A percentile compares a stretch with the other conserved stretches of the same genome.
Evolutionary conservation across 1,139 yeast genomes (phyloP).

Genomic region (Sugiyamaella xylanicola): DNA sequence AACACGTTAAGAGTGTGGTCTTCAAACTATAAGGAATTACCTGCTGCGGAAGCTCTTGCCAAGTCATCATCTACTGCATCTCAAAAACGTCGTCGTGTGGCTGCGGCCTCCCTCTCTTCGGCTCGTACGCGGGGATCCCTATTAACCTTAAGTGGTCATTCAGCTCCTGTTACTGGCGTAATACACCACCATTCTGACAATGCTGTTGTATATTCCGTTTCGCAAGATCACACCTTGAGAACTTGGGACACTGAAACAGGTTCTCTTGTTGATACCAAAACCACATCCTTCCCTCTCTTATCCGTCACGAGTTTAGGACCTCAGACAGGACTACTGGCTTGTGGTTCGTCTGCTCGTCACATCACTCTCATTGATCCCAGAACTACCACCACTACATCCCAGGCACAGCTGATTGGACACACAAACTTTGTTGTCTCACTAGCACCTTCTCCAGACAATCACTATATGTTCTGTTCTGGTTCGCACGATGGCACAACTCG

Average conservation of each 20-base stretch:
- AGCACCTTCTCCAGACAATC: slow-evolving; percentile 52
- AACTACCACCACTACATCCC: slow-evolving; percentile 50
- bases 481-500: slow-evolving; percentile 95
- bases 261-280: slow-evolving; percentile 80
- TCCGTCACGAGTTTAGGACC: slow-evolving; percentile 68
- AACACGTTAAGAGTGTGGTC: slow-evolving; percentile 86
- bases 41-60: slow-evolving; percentile 55
- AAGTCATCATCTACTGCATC: slow-evolving; percentile 65
- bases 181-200: slow-evolving; percentile 70
- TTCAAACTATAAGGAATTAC: slow-evolving; percentile 80
- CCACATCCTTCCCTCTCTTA: slow-evolving; percentile 83
- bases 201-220: slow-evolving; percentile 86
- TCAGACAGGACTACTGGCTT: slow-evolving; percentile 66
- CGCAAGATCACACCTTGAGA: slow-evolving; percentile 91
- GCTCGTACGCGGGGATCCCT: slow-evolving; percentile 82
- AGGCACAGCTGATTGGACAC: slow-evolving; percentile 81
- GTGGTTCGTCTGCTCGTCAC: slow-evolving; percentile 96
- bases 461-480: slow-evolving; percentile 78
- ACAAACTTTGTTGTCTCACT: slow-evolving; percentile 85
- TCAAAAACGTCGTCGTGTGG: slow-evolving; percentile 84
- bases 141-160: slow-evolving; percentile 74
- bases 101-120: slow-evolving; percentile 63
- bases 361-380: slow-evolving; percentile 93
- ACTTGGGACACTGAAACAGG: slow-evolving; percentile 95
- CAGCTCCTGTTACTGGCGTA: slow-evolving; percentile 84